Percentiles rank a stretch among this genome's conserved stretches.
Conservation (phyloP, 257 asterid species). For the Eucommia ulmoides region DNA sequence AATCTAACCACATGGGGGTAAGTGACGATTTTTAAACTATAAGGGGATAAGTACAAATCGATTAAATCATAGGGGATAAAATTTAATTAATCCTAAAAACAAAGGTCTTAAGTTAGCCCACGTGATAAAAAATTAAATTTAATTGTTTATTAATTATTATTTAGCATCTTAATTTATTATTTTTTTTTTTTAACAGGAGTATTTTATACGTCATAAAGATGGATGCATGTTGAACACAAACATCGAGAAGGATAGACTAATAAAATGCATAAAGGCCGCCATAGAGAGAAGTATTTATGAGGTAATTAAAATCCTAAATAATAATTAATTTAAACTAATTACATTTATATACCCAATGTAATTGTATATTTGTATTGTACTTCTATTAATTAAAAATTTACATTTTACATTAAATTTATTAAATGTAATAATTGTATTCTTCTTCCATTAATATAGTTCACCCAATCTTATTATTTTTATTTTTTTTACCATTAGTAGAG, state of each 20-base stretch:
- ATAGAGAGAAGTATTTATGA: constrained; percentile 68
- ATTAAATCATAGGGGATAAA: background rate
- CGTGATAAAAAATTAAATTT: background rate
- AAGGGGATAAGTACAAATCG: no score
- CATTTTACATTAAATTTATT: no score
- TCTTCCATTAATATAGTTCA: no score
- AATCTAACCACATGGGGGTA: no score
- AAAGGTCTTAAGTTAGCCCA: background rate
- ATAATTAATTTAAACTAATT: no score
- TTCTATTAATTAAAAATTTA: no score
- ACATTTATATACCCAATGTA: no score
- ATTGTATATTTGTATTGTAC: no score
- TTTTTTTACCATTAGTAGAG: no score
- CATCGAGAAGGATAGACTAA: constrained; percentile 50
- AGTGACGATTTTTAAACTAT: no score
- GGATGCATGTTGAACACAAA: constrained; percentile 44
- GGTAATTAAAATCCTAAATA: constrained; percentile 25
- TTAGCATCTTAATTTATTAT: background rate
- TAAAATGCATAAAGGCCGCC: constrained; percentile 66
- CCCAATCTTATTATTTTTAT: no score
- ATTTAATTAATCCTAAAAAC: background rate
- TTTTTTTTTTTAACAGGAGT: constrained; percentile 28
- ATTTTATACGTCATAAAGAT: constrained; percentile 50
- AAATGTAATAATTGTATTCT: no score
- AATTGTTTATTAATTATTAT: background rate